Evolutionary conservation across 2,329 filamentous ascomycete genomes (phyloP).

Genomic region (Capronia epimyces): DNA sequence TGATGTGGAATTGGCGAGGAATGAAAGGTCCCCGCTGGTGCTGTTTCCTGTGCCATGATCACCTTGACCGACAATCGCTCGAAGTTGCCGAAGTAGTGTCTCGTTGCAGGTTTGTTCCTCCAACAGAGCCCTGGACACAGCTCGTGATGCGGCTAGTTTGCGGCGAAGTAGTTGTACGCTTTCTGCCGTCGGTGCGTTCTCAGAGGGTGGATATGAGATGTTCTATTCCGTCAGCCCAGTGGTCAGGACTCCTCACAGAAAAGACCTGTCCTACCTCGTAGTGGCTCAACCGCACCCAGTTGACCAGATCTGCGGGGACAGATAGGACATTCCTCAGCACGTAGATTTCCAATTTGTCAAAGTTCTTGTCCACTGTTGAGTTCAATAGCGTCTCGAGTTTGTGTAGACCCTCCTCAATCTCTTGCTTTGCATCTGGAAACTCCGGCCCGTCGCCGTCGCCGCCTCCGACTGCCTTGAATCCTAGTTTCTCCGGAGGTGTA

Average conservation of each 20-base stretch:
- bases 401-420: conserved; percentile 85
- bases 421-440: conserved; percentile 52
- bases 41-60: conserved; percentile 24
- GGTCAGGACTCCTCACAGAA: neutral
- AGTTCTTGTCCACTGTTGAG: conserved; percentile 75
- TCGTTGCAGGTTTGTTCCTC: conserved; percentile 69
- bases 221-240: conserved; percentile 16
- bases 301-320: conserved; percentile 64
- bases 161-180: conserved; percentile 66
- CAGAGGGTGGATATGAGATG: conserved; percentile 31
- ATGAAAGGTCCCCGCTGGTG: conserved; percentile 44
- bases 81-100: conserved; percentile 61
- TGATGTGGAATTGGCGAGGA: conserved; percentile 49
- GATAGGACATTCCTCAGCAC: conserved; percentile 78
- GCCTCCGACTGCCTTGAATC: conserved; percentile 59
- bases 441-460: conserved; percentile 42
- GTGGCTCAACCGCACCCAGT: conserved; percentile 76
- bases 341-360: conserved; percentile 85
- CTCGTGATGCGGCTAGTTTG: conserved; percentile 71
- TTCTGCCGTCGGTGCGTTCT: conserved; percentile 55
- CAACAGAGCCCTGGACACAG: conserved; percentile 63
- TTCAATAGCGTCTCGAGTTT: conserved; percentile 78
- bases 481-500: conserved; percentile 68
- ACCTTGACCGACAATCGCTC: conserved; percentile 45
- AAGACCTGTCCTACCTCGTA: conserved; percentile 60